A percentile compares a stretch with the other conserved stretches of the same genome.
These are phyloP conservation scores for Echium plantagineum DNA, from an alignment of 257 asterid genomes.

Conservation along the genomic window DNA sequence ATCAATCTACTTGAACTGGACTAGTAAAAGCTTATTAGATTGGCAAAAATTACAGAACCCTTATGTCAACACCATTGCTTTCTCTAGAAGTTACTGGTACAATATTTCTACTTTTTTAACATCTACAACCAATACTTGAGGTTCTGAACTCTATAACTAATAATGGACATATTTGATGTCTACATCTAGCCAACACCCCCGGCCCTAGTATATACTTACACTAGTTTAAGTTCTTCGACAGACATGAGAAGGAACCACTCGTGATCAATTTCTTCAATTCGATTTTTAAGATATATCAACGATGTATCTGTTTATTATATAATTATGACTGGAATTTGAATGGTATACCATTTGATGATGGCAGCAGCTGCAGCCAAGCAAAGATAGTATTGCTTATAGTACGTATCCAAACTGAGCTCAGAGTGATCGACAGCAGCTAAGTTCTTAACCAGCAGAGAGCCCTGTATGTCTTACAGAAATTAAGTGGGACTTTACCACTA, in stretches of 20 bases:
- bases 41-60: not conserved
- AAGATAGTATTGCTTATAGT: conserved; percentile 89
- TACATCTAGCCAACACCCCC: too few species aligned
- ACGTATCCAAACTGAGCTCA: conserved; percentile 88
- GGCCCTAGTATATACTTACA: too few species aligned
- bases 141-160: too few species aligned
- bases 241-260: too few species aligned
- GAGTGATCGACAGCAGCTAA: conserved; percentile 91
- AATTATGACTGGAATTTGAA: not conserved
- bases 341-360: conserved; percentile 73
- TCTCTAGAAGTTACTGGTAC: too few species aligned
- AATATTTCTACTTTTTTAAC: not conserved
- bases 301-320: conserved; percentile 1
- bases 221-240: too few species aligned
- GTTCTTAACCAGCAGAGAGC: conserved; percentile 66
- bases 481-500: conserved; percentile 19
- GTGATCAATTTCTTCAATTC: too few species aligned
- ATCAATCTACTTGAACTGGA: not conserved
- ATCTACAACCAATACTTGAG: too few species aligned
- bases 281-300: not conserved
- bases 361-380: conserved; percentile 99
- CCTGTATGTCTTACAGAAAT: conserved; percentile 37
- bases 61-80: not conserved
- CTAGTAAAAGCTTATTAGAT: not conserved
- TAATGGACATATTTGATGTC: too few species aligned